Percentiles rank a stretch among this genome's conserved stretches.
phyloP scores from a whole-genome alignment of 2,329 filamentous ascomycete genomes.

The Fusarium sp. region DNA sequence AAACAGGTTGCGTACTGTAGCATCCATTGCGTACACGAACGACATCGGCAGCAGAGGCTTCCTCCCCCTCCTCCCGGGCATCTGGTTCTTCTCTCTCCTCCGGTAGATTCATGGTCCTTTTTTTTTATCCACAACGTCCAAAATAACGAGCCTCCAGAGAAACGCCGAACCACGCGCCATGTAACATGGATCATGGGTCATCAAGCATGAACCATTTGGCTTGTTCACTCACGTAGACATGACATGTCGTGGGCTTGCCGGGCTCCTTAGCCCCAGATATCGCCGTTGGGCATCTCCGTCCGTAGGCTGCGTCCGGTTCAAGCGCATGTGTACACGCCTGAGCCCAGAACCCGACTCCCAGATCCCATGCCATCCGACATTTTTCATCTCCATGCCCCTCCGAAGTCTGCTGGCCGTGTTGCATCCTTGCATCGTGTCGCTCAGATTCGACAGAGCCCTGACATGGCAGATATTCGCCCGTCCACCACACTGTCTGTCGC shows the following conservation, averaged over 20 bases:
- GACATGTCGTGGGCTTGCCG: conserved; percentile 25
- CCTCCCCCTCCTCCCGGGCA: conserved; percentile 8
- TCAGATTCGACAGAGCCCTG: conserved; percentile 16
- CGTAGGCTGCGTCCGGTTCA: conserved; percentile 35
- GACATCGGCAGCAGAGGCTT: conserved; percentile 22
- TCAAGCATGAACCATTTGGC: conserved; percentile 37
- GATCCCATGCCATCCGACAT: conserved; percentile 50
- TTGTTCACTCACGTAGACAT: conserved; percentile 31
- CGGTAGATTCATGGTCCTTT: conserved; percentile 36
- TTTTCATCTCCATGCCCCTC: conserved; percentile 33
- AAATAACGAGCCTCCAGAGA: conserved; percentile 38
- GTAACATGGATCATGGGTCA: conserved; percentile 38
- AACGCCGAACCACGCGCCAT: conserved; percentile 40
- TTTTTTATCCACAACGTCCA: conserved; percentile 42
- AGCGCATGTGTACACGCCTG: conserved; percentile 33
- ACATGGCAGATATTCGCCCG: conserved; percentile 18
- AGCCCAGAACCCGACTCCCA: conserved; percentile 52
- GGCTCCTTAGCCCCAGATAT: conserved; percentile 25
- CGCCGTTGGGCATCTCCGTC: conserved; percentile 31
- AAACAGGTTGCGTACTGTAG: background rate
- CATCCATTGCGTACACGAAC: conserved; percentile 26
- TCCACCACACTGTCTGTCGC: conserved; percentile 15
- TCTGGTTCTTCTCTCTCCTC: conserved; percentile 38
- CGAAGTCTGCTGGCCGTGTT: conserved; percentile 29
- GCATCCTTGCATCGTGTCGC: conserved; percentile 32